Conservation (phyloP, 2,329 filamentous ascomycete species). For the Exophiala sp. region DNA sequence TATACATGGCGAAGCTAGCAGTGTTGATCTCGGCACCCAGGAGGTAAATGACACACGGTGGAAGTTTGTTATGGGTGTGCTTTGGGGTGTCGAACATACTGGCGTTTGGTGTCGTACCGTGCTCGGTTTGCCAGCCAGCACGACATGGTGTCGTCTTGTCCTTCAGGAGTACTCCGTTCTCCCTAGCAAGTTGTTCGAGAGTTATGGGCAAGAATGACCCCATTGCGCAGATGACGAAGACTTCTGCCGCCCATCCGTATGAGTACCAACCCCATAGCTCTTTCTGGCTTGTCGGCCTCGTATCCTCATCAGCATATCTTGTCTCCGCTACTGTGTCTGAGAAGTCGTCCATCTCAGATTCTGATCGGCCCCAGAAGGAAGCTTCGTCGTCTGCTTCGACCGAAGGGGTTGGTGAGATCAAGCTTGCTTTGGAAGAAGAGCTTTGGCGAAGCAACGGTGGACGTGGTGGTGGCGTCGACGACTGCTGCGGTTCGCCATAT, state of each 20-base stretch:
- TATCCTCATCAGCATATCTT: slow-evolving; percentile 79
- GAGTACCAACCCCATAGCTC: slow-evolving; percentile 94
- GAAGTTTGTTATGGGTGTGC: slow-evolving; percentile 23
- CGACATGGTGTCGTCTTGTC: slow-evolving; percentile 74
- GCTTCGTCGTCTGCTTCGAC: slow-evolving; percentile 67
- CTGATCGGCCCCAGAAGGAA: slow-evolving; percentile 30
- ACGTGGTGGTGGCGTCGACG: slow-evolving; percentile 8
- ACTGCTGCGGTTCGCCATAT: slow-evolving; percentile 11
- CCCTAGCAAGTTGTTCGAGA: slow-evolving; percentile 86
- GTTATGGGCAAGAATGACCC: slow-evolving; percentile 94
- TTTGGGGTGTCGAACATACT: slow-evolving; percentile 24
- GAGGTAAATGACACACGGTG: slow-evolving; percentile 70
- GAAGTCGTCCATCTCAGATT: slow-evolving; percentile 35
- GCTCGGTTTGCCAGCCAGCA: slow-evolving; percentile 47
- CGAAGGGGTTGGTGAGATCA: slow-evolving; percentile 57
- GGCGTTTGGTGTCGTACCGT: slow-evolving; percentile 32
- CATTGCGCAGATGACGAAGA: slow-evolving; percentile 87
- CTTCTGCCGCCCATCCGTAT: slow-evolving; percentile 94
- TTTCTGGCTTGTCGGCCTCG: slow-evolving; percentile 77
- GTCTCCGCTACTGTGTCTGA: slow-evolving; percentile 29
- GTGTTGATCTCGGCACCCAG: slow-evolving; percentile 88
- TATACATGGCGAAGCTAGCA: slow-evolving; percentile 97
- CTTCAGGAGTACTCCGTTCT: slow-evolving; percentile 80
- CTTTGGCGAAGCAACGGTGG: slow-evolving; percentile 17
- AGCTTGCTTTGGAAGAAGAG: slow-evolving; percentile 51